phyloP scores from a whole-genome alignment of 2,329 filamentous ascomycete genomes.

The Xylaria sp. region DNA sequence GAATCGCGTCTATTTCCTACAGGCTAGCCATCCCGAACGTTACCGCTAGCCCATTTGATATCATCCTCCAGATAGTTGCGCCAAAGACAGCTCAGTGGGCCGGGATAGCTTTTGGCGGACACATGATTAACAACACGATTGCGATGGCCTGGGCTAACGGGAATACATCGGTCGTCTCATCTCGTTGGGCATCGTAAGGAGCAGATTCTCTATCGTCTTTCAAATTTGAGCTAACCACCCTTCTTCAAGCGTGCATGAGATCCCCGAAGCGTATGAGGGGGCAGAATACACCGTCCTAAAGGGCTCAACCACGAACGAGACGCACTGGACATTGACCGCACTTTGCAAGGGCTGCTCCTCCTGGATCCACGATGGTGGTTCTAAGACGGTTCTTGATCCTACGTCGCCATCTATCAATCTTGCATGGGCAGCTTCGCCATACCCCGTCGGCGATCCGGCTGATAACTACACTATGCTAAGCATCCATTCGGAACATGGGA shows the following conservation, averaged over 20 bases:
- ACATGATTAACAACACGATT: slow-evolving; percentile 61
- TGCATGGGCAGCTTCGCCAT: slow-evolving; percentile 39
- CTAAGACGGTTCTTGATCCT: slow-evolving; percentile 35
- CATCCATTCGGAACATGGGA: slow-evolving; percentile 40
- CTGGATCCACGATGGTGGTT: slow-evolving; percentile 46
- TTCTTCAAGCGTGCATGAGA: slow-evolving; percentile 45
- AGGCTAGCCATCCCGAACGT: slow-evolving; percentile 52
- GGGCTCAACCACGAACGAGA: slow-evolving; percentile 51
- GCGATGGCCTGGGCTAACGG: slow-evolving; percentile 58
- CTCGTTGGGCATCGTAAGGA: slow-evolving; percentile 45
- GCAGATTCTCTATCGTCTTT: background rate
- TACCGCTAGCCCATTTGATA: slow-evolving; percentile 51
- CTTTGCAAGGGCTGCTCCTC: slow-evolving; percentile 54
- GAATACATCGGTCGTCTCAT: slow-evolving; percentile 54
- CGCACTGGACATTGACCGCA: slow-evolving; percentile 55
- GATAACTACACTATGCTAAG: slow-evolving; percentile 38
- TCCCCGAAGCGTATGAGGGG: slow-evolving; percentile 49
- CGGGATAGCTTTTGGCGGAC: slow-evolving; percentile 59
- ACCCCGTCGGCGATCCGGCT: slow-evolving; percentile 37
- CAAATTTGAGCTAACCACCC: slow-evolving; percentile 10
- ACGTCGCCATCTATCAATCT: slow-evolving; percentile 37
- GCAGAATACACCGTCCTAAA: slow-evolving; percentile 51
- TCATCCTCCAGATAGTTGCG: slow-evolving; percentile 56
- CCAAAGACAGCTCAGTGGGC: slow-evolving; percentile 58
- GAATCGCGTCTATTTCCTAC: slow-evolving; percentile 44